These are phyloP conservation scores for Plasmodium gonderi DNA, from an alignment of 169 alveolate species.

Conservation along the genomic window DNA sequence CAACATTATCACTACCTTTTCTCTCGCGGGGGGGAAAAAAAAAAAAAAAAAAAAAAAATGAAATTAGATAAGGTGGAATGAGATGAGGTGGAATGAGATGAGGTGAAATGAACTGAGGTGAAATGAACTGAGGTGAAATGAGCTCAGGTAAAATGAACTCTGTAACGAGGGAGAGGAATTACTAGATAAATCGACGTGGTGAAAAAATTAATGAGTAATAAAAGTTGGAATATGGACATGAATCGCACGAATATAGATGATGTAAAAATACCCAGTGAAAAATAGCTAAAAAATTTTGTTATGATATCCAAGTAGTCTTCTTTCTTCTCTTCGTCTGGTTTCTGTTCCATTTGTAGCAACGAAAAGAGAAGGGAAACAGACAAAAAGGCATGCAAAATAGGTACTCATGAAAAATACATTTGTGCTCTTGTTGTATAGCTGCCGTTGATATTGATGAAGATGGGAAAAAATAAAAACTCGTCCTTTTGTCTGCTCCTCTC, in stretches of 20 bases:
- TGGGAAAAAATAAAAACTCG: neutral
- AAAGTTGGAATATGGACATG: neutral
- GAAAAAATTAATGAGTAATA: neutral
- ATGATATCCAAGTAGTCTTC: slow-evolving; percentile 9
- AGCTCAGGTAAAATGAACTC: no score
- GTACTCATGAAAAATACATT: neutral
- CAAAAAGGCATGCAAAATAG: neutral
- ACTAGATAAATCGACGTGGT: neutral
- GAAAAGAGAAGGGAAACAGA: neutral
- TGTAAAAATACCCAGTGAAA: slow-evolving; percentile 18
- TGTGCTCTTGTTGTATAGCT: neutral
- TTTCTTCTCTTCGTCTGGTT: slow-evolving; percentile 13
- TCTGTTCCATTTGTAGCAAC: neutral
- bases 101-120: no score
- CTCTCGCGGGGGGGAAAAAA: neutral
- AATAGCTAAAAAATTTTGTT: slow-evolving; percentile 31
- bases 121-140: no score
- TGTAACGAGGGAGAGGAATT: neutral
- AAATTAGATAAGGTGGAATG: neutral
- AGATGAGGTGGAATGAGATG: no score
- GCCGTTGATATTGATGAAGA: neutral
- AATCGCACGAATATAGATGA: neutral
- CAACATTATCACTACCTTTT: neutral
- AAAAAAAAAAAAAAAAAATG: slow-evolving; percentile 22
- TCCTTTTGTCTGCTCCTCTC: neutral